These are phyloP conservation scores for Trichomonas gallinae DNA, from an alignment of 208 protist species.

Conservation along the genomic window DNA sequence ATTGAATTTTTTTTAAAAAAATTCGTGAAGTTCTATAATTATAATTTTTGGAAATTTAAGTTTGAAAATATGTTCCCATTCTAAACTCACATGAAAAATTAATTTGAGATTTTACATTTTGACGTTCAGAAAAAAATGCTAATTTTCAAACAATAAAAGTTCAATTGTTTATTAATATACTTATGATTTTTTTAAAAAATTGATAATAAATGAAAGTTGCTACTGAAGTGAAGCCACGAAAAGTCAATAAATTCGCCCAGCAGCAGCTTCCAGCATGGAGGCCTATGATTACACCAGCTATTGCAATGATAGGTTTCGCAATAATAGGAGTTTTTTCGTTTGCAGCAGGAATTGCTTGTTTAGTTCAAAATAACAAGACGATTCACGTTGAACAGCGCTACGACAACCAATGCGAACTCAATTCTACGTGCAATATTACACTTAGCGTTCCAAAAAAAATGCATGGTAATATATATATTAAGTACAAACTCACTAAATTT, in stretches of 20 bases:
- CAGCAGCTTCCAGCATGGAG: constrained; percentile 6
- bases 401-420: neutral
- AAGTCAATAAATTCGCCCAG: neutral
- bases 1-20: too few relatives aligned
- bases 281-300: neutral
- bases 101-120: too few relatives aligned
- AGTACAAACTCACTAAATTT: neutral
- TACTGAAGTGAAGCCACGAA: neutral
- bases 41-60: too few relatives aligned
- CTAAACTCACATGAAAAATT: too few relatives aligned
- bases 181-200: too few relatives aligned
- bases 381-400: neutral
- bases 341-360: neutral
- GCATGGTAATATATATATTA: neutral
- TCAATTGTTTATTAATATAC: too few relatives aligned
- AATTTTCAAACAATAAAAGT: too few relatives aligned
- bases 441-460: neutral
- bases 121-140: too few relatives aligned
- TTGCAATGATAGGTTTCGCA: neutral
- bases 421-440: neutral
- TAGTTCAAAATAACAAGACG: neutral
- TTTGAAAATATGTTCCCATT: too few relatives aligned
- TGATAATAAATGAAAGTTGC: too few relatives aligned
- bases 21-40: too few relatives aligned
- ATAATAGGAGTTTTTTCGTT: neutral